These are phyloP conservation scores for Sequoiadendron giganteum DNA, from an alignment of 75 land plant genomes.

Conservation along the genomic window DNA sequence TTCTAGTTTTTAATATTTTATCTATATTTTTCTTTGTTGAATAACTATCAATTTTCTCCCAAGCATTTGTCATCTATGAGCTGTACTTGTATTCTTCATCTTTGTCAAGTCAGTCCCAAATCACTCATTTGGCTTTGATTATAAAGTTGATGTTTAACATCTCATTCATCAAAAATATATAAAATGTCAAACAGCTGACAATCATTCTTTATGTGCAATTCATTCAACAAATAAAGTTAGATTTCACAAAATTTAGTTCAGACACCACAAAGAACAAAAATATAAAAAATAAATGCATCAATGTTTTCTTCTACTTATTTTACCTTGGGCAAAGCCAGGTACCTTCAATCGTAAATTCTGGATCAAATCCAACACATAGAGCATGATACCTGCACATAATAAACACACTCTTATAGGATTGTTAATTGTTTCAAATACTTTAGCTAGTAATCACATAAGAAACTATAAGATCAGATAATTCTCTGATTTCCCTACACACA, in stretches of 20 bases:
- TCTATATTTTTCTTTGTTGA: neutral
- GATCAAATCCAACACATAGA: conserved; percentile 85
- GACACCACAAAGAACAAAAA: neutral
- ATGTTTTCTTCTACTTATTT: neutral
- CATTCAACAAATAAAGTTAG: neutral
- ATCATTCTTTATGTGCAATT: neutral
- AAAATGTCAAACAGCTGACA: neutral
- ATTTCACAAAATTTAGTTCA: neutral
- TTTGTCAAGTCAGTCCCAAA: neutral
- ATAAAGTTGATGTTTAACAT: neutral
- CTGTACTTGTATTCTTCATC: neutral
- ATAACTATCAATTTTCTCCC: neutral
- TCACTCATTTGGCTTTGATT: neutral
- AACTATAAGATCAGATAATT: neutral
- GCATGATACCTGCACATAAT: conserved; percentile 87
- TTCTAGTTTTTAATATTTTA: neutral
- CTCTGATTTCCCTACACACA: neutral
- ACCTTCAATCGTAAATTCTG: conserved; percentile 52
- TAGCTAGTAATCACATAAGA: neutral
- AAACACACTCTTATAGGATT: neutral
- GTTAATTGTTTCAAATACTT: neutral
- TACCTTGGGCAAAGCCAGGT: conserved; percentile 98
- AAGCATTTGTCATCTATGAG: neutral
- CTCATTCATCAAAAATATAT: neutral
- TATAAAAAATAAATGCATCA: neutral